Evolutionary conservation across 169 alveolate genomes (phyloP).

Genomic region (Eimeria zaria): DNA sequence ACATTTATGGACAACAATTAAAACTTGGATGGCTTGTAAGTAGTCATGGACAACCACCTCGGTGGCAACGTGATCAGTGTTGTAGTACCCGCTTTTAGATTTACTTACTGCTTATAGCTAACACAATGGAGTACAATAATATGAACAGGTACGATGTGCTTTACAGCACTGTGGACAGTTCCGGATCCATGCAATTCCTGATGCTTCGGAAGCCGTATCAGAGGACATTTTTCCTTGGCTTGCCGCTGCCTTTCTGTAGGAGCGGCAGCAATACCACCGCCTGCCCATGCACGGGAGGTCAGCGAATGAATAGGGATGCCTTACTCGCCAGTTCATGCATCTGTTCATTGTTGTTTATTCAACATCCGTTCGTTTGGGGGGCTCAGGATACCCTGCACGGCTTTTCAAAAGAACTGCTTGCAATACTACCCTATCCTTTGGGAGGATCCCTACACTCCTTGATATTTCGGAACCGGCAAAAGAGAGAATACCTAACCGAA

Average conservation of each 20-base stretch:
- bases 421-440: conserved; percentile 21
- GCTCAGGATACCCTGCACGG: conserved; percentile 11
- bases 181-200: conserved; percentile 15
- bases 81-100: background rate
- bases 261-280: background rate
- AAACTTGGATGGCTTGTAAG: background rate
- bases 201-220: conserved; percentile 23
- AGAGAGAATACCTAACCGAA: conserved; percentile 27
- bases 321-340: background rate
- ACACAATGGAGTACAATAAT: background rate
- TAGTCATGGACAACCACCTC: background rate
- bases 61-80: background rate
- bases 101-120: background rate
- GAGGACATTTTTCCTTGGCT: conserved; percentile 6
- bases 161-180: background rate
- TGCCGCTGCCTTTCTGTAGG: background rate
- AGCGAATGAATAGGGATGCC: background rate
- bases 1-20: background rate
- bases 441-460: conserved; percentile 37
- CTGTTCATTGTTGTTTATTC: conserved; percentile 20
- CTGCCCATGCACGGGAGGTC: background rate
- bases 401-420: background rate
- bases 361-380: conserved; percentile 42
- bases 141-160: background rate
- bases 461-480: conserved; percentile 38